These are phyloP conservation scores for Phytophthora pluvialis DNA, from an alignment of 352 stramenopile species.

Conservation along the genomic window DNA sequence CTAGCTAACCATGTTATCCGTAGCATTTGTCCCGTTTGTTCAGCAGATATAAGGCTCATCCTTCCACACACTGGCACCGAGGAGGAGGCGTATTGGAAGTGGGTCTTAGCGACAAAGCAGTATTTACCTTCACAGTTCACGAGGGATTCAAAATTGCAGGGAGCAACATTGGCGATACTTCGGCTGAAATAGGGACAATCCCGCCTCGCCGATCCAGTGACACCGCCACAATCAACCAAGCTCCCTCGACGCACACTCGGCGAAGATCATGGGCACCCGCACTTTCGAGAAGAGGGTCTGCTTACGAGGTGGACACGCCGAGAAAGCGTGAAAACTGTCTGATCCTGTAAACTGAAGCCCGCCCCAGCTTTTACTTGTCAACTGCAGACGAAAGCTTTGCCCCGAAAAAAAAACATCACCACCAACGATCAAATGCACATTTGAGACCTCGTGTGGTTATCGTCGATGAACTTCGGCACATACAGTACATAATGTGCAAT, in stretches of 20 bases:
- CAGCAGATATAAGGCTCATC: constrained; percentile 59
- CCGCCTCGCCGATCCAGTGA: constrained; percentile 5
- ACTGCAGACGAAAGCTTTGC: too few species aligned
- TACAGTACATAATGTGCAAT: too few species aligned
- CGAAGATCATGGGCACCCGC: constrained; percentile 8
- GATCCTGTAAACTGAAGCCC: constrained; percentile 8
- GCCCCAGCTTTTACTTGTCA: too few species aligned
- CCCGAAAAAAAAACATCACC: too few species aligned
- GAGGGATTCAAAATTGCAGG: constrained; percentile 46
- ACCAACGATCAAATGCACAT: too few species aligned
- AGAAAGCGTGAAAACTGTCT: constrained; percentile 12
- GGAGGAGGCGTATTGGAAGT: constrained; percentile 63
- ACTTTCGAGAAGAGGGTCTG: not conserved
- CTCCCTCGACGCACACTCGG: not conserved
- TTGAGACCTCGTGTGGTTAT: too few species aligned
- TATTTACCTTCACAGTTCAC: constrained; percentile 50
- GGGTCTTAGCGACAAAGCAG: constrained; percentile 51
- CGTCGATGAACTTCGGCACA: too few species aligned
- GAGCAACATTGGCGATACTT: constrained; percentile 1
- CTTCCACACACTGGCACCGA: constrained; percentile 56
- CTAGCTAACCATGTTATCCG: constrained; percentile 5
- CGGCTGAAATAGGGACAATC: not conserved
- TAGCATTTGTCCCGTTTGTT: constrained; percentile 63
- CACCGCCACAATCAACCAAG: not conserved
- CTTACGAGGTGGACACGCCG: not conserved